Evolutionary conservation across 1,284 basidiomycete species (phyloP).

Genomic region (Hypsizygus ulmarius): DNA sequence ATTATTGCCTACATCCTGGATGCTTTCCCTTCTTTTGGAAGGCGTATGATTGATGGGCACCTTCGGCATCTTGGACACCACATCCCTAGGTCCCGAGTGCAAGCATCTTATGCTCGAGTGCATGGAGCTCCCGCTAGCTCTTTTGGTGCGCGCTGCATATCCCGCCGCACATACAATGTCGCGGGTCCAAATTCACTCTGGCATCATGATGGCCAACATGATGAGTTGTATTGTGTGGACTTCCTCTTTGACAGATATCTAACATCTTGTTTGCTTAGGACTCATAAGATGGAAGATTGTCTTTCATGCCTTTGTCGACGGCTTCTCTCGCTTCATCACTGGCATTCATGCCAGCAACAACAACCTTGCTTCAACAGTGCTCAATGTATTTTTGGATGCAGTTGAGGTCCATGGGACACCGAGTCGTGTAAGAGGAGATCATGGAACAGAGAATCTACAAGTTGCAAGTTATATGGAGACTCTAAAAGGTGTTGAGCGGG

Average conservation of each 20-base stretch:
- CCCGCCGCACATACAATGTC: constrained; percentile 20
- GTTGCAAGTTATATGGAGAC: too few species aligned
- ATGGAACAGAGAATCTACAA: too few species aligned
- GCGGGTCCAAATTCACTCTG: constrained; percentile 15
- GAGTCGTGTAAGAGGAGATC: too few species aligned
- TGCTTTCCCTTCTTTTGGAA: constrained; percentile 27
- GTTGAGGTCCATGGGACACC: too few species aligned
- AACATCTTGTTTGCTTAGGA: background rate
- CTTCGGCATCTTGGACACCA: constrained; percentile 24
- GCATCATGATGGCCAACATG: constrained; percentile 16
- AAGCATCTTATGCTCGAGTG: constrained; percentile 24
- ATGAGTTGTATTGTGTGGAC: background rate
- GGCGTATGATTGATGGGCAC: constrained; percentile 28
- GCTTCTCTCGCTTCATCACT: constrained; percentile 28
- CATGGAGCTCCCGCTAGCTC: constrained; percentile 12
- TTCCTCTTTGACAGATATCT: background rate
- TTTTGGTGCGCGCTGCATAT: constrained; percentile 18
- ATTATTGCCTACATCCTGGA: constrained; percentile 23
- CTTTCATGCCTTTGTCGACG: constrained; percentile 39
- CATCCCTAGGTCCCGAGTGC: constrained; percentile 24
- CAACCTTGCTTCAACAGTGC: constrained; percentile 16
- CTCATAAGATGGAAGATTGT: constrained; percentile 31
- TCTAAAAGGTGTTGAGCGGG: too few species aligned
- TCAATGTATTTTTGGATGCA: too few species aligned
- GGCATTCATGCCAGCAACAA: constrained; percentile 31